Evolutionary conservation across 306 rosid species (phyloP), one percentile per base, ranked within the genome.

Genomic region (Malus asiatica): DNA sequence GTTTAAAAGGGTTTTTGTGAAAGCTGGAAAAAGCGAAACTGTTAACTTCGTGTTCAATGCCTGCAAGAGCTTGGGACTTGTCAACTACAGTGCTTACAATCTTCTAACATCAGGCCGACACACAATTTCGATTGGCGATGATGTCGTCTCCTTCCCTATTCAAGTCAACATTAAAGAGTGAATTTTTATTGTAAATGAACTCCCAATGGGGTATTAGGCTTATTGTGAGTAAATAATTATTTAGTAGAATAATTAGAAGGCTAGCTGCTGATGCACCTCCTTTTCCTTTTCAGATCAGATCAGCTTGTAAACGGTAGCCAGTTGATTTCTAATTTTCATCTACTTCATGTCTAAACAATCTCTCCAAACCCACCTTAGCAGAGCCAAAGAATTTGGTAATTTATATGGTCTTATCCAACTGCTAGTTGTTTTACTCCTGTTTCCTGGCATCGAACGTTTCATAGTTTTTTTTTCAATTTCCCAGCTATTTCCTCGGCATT

Each of bases 81-180:
- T 84, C 40, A 81, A 77, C 45, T 74, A 52, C 29, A 73, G 48
- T 0, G 79, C 69, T 27, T 82, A 78, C 9, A 51, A 30, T 52
- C 73, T 82, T 8, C 29, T 82, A 16, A 72, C 85, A 15, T 44
- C 85, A 8, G 85, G 85, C 12, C 30, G 51, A 2, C 82, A 82
- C 72, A 73, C 76, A 20, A 78, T 82, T 14, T 32, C 18, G 11
- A 40, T 78, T 1, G 86, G 80, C 57, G 79, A 74, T 14, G 65
- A 29, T 29, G 32, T 4, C 19, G 44, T 59, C 66, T 25, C 75
- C n/a, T 29, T 70, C 33, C 59, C 68, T 42, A 3, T 77, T 61
- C 59, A 77, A 44, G 23, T 58, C 33, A 68, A 69, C 35, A 42
- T 76, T 55, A 0, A 53, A 22, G 13, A 12, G 60, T 30, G 15